Evolutionary conservation across 148 eudicot species (phyloP), one percentile per base, ranked within the genome.

Genomic region (Amaranthus palmeri): DNA sequence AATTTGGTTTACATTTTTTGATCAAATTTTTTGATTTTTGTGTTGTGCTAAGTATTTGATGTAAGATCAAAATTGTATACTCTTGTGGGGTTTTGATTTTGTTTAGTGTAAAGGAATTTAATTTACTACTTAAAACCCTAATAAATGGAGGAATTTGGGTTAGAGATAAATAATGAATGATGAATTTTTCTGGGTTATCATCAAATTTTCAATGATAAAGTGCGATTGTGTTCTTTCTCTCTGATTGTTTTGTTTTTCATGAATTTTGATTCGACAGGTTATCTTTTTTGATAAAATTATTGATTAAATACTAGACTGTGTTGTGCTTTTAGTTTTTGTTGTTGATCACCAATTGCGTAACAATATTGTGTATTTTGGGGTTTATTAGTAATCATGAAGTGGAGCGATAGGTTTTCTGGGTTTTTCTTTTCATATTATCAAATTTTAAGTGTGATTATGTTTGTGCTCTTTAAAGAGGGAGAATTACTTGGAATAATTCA

Each of bases 41-140:
- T 52, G 47, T 13, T 25, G 53, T 51, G 8, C 3, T 44, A 4
- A 2, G 53, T 36, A 4, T 50, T 9, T 15, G n/a, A 53, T 53
- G 18, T 3, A 54, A 42, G 41, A 61, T 6, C 17, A 54, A 6
- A 13, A 44, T 41, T 25, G 9, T 15, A 13, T 46, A 25, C 36
- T 25, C 7, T 44, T 5, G 61, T 10, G 45, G 11, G 11, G 3
- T 40, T 60, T 60, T 25, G 36, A 1, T 25, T 25, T 25, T 25
- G 36, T 25, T 25, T 25, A 25, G 36, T 25, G 1, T 25, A 2
- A 68, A 2, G 0, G 14, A 43, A n/a, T 49, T 59, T 25, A 14
- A 55, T 65, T 14, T 47, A 25, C 44, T 65, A 54, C 7, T 55
- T 14, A 65, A 74, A 74, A 70, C 77, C 77, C 66, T 46, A 73